Conservation (phyloP, 1,284 basidiomycete species). For the Cryptococcus sp. region DNA sequence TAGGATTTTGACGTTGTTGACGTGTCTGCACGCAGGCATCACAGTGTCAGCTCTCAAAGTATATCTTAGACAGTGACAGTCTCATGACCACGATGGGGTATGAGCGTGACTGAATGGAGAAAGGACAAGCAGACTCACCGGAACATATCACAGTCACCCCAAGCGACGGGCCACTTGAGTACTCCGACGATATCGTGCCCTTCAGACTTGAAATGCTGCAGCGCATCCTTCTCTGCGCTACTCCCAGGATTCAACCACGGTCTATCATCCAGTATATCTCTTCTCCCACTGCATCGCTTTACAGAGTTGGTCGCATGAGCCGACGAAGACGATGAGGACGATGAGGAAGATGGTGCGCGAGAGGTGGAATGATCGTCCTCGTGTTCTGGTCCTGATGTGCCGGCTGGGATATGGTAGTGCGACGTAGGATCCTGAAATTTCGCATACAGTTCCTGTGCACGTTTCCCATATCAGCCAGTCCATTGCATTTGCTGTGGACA, state of each 20-base stretch:
- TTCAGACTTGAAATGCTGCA: constrained; percentile 26
- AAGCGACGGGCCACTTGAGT: constrained; percentile 48
- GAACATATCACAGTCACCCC: constrained; percentile 52
- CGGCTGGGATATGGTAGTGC: constrained; percentile 44
- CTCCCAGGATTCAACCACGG: constrained; percentile 12
- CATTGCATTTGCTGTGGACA: too few relatives aligned
- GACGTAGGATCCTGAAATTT: constrained; percentile 44
- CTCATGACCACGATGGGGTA: neutral
- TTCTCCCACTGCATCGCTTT: constrained; percentile 1
- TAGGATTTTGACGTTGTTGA: constrained; percentile 49
- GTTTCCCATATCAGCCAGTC: too few relatives aligned
- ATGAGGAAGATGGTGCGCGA: constrained; percentile 8
- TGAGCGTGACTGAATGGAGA: neutral
- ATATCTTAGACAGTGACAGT: neutral
- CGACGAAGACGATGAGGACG: neutral
- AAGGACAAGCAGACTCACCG: constrained; percentile 29
- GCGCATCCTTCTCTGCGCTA: constrained; percentile 7
- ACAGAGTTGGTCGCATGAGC: constrained; percentile 19
- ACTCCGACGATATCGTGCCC: constrained; percentile 39
- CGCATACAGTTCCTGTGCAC: constrained; percentile 34
- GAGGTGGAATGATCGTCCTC: constrained; percentile 43
- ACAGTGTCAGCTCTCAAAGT: neutral
- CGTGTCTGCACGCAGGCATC: constrained; percentile 33
- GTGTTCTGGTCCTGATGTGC: constrained; percentile 39
- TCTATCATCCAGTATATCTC: constrained; percentile 4